Evolutionary conservation across 2,329 filamentous ascomycete species (phyloP).

Genomic region (Aphanocladium album): DNA sequence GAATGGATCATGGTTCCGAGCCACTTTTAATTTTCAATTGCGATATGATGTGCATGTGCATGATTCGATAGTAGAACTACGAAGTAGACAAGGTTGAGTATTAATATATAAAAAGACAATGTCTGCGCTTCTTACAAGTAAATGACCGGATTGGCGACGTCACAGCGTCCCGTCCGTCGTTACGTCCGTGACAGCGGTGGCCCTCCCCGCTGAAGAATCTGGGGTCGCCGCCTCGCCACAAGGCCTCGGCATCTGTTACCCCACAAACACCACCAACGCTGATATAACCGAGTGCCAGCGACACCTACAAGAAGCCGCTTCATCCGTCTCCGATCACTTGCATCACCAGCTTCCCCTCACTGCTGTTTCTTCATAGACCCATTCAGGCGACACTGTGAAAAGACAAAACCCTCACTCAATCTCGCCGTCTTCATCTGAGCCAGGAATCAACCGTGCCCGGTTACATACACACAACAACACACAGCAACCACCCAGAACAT

Average conservation of each 20-base stretch:
- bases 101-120: too few species aligned
- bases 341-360: background rate
- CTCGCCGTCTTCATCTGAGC: background rate
- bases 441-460: background rate
- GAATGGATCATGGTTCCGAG: background rate
- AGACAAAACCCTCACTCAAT: too few species aligned
- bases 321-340: background rate
- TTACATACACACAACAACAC: background rate
- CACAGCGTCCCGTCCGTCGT: background rate
- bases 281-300: background rate
- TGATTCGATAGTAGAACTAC: too few species aligned
- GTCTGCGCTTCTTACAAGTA: too few species aligned
- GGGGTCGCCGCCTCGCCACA: background rate
- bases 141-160: background rate
- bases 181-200: background rate
- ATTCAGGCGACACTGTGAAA: background rate
- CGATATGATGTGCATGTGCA: background rate
- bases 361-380: background rate
- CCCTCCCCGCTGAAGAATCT: constrained; percentile 5
- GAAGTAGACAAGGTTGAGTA: too few species aligned
- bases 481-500: background rate
- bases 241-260: constrained; percentile 6
- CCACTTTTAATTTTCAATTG: background rate
- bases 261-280: background rate
- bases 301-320: background rate